Evolutionary conservation across 768 basidiomycete species (phyloP).

Genomic region (Termitomyces sp.): DNA sequence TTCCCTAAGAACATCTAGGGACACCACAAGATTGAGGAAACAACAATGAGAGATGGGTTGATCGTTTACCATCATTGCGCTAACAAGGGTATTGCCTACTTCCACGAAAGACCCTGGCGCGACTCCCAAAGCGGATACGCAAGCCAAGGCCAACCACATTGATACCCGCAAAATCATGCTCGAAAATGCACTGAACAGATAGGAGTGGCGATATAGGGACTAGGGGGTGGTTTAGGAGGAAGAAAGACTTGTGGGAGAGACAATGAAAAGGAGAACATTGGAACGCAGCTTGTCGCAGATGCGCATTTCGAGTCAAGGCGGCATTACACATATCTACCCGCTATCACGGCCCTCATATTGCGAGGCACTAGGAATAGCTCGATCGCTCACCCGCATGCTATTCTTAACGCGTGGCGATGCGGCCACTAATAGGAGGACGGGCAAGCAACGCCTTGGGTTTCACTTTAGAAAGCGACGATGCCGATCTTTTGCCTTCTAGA

Average conservation of each 20-base stretch:
- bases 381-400: neutral
- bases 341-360: neutral
- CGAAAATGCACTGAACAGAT: neutral
- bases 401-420: neutral
- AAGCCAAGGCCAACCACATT: constrained; percentile 33
- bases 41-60: neutral
- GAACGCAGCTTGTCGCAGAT: constrained; percentile 1
- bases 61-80: constrained; percentile 45
- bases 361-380: neutral
- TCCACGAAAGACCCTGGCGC: constrained; percentile 38
- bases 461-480: neutral
- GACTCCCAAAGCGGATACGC: constrained; percentile 24
- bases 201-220: neutral
- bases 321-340: neutral
- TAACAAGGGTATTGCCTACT: constrained; percentile 39
- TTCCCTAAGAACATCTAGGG: constrained; percentile 76
- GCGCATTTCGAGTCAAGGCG: neutral
- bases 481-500: neutral
- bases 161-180: constrained; percentile 1
- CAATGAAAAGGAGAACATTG: neutral
- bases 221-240: constrained; percentile 1
- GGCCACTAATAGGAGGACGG: neutral
- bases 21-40: neutral
- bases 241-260: neutral
- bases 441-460: neutral